A percentile compares a stretch with the other conserved stretches of the same genome.
These are phyloP conservation scores for Oryza officinalis DNA, from an alignment of 176 grass and related monocot genomes.

Conservation along the genomic window DNA sequence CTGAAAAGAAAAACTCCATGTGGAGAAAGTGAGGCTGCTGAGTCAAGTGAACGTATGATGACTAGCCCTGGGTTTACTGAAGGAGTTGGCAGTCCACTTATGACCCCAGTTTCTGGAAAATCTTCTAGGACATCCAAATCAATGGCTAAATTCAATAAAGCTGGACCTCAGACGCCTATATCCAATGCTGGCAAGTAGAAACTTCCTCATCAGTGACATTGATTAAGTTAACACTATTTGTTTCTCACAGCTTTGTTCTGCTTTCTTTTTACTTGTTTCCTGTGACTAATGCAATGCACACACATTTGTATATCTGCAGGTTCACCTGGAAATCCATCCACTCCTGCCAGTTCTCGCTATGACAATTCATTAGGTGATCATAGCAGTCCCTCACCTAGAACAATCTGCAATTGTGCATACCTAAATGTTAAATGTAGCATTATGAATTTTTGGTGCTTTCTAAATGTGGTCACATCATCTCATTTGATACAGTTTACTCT, in stretches of 20 bases:
- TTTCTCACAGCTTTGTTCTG: slow-evolving; percentile 3
- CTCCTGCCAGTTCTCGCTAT: slow-evolving; percentile 61
- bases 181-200: slow-evolving; percentile 73
- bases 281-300: slow-evolving; percentile 16
- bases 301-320: slow-evolving; percentile 43
- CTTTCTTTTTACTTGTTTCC: not conserved
- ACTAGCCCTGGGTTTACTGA: slow-evolving; percentile 56
- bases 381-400: slow-evolving; percentile 8
- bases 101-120: slow-evolving; percentile 60
- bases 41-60: slow-evolving; percentile 52
- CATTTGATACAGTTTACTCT: slow-evolving; percentile 26
- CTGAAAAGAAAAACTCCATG: slow-evolving; percentile 60
- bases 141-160: slow-evolving; percentile 60
- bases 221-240: slow-evolving; percentile 13
- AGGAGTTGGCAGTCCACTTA: slow-evolving; percentile 49
- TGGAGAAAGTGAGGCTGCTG: slow-evolving; percentile 50
- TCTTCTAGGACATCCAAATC: slow-evolving; percentile 50
- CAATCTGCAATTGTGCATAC: slow-evolving; percentile 16
- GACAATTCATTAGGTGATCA: slow-evolving; percentile 91
- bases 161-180: slow-evolving; percentile 47
- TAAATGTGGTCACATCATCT: slow-evolving; percentile 32
- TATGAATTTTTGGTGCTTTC: not conserved
- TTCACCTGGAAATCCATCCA: slow-evolving; percentile 70
- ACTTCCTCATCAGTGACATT: slow-evolving; percentile 33
- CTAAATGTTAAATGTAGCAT: slow-evolving; percentile 5